Base-by-base conservation (phyloP, 2,329 filamentous ascomycete species). In the Colletotrichum sp. region DNA sequence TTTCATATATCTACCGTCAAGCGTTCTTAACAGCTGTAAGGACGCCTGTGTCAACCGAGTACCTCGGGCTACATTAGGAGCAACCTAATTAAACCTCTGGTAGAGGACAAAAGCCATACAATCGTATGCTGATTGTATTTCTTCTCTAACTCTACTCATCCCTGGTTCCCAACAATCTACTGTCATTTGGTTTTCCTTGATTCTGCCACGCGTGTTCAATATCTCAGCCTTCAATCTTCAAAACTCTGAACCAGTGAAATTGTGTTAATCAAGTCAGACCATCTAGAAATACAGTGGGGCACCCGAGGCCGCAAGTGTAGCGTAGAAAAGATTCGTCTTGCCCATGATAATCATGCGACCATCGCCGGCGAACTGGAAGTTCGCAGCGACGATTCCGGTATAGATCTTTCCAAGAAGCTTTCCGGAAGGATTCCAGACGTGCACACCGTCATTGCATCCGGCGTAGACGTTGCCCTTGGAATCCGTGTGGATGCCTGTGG, bases 401-500 rank as follows among this genome's bases (percentile, higher is more conserved):
- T 88, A 88, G 21, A 93, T 89, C 83, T 93, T 93, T 1, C 88
- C 88, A n/a, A 90, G 84, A 2, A 90, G 83, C 69, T 84, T 85
- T 21, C 88, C 88, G 3, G 82, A 83, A 0, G 83, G 78, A 69
- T 88, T 87, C 85, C 85, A 90, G 1, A 90, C 85, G 69, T 88
- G 85, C 5, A 90, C 84, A 8, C 88, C 88, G 72, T 90, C 88
- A 2, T 86, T 87, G 65, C 85, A 87, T 10, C 87, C 87, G 6
- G 85, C 82, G 78, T 89, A 93, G 4, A 93, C 86, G 67, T 92
- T 90, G 2, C 91, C 91, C 15, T 87, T 82, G 9, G 85, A 82
- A 78, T 92, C 90, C 73, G 86, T 87, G 75, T 91, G 89, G 57
- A 92, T 88, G 84, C 75, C 72, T 72, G 30, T 52, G 78, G 86